Percentiles rank a stretch among this genome's conserved stretches.
phyloP scores from a whole-genome alignment of 2,329 filamentous ascomycete species.

The Mollisiaceae sp. region DNA sequence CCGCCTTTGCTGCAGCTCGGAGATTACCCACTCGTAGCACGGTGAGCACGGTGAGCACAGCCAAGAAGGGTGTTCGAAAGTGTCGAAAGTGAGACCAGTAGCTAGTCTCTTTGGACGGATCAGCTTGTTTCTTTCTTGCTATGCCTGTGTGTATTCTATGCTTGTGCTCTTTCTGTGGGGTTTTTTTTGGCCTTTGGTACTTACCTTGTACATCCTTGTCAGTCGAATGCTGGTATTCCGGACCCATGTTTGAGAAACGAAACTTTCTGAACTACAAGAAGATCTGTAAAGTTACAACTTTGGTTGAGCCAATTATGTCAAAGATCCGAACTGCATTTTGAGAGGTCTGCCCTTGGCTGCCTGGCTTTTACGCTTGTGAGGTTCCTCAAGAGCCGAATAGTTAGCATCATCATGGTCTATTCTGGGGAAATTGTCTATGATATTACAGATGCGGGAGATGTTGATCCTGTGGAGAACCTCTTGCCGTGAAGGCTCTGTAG shows the following conservation, averaged over 20 bases:
- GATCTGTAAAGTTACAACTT: neutral
- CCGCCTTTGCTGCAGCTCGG: neutral
- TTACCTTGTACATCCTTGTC: neutral
- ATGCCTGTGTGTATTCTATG: neutral
- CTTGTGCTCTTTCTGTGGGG: neutral
- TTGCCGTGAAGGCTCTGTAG: too few species aligned
- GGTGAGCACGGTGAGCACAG: neutral
- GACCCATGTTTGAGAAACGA: neutral
- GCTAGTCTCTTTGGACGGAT: neutral
- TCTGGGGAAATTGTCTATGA: neutral
- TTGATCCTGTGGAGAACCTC: too few species aligned
- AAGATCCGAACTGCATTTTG: neutral
- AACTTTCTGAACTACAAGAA: neutral
- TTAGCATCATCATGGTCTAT: neutral
- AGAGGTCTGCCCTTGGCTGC: neutral
- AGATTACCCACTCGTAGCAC: conserved; percentile 7
- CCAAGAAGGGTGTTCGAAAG: neutral
- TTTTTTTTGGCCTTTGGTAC: neutral
- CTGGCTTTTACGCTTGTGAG: neutral
- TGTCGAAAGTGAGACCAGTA: neutral
- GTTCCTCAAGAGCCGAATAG: neutral
- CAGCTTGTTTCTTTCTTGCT: neutral
- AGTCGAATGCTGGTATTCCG: neutral
- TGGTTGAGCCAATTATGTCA: neutral
- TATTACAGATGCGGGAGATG: too few species aligned